A percentile compares a stretch with the other conserved stretches of the same genome.
phyloP scores from a whole-genome alignment of 169 alveolate genomes.

The Cryptosporidium parvum region DNA sequence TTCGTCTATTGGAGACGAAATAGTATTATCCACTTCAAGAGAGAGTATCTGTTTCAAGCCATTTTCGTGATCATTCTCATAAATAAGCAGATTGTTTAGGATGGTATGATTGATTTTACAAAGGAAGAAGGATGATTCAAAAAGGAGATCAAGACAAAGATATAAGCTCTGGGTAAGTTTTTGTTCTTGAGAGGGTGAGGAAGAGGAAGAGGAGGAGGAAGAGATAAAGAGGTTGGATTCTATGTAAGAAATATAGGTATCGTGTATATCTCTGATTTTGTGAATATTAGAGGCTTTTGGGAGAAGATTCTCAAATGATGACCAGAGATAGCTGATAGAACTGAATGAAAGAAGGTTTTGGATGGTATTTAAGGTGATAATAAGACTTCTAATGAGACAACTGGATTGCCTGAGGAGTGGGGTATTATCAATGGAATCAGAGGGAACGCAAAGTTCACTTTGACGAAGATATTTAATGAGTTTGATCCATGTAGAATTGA shows the following conservation, averaged over 20 bases:
- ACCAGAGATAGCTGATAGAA: slow-evolving; percentile 41
- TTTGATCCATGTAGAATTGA: slow-evolving; percentile 17
- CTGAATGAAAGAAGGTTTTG: slow-evolving; percentile 9
- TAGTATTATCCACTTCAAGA: background rate
- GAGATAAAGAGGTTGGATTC: slow-evolving; percentile 48
- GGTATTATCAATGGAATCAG: background rate
- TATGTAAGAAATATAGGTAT: background rate
- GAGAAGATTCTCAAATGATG: background rate
- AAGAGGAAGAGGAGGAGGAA: background rate
- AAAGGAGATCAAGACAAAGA: slow-evolving; percentile 35
- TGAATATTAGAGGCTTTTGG: background rate
- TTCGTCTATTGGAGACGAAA: slow-evolving; percentile 23
- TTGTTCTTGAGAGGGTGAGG: background rate
- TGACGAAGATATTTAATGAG: slow-evolving; percentile 18
- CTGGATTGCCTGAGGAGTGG: slow-evolving; percentile 19
- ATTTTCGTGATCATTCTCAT: background rate
- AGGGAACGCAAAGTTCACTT: background rate
- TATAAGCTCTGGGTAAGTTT: slow-evolving; percentile 5
- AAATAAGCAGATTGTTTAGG: background rate
- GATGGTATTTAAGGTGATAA: slow-evolving; percentile 16
- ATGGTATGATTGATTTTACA: slow-evolving; percentile 7
- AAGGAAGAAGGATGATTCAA: slow-evolving; percentile 25
- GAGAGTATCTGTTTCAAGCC: background rate
- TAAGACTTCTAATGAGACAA: slow-evolving; percentile 32
- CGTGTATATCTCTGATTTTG: slow-evolving; percentile 8